Evolutionary conservation across 1,284 basidiomycete genomes (phyloP), one percentile per base, ranked within the genome.

Genomic region (Inonotus obliquus): DNA sequence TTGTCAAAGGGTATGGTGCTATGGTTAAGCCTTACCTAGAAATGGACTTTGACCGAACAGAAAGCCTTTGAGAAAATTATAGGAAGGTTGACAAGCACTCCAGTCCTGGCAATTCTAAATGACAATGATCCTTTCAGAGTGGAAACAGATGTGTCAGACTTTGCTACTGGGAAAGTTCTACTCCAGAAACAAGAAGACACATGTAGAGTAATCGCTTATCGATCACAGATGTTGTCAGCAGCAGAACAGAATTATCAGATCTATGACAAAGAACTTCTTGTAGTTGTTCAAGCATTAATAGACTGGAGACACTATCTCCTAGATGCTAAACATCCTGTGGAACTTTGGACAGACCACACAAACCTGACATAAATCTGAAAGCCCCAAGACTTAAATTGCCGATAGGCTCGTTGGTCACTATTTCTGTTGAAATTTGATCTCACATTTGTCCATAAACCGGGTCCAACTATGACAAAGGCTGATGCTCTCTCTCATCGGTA

Each of bases 201-300:
- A 6, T 47, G 45, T 14, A 47, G 19, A 19, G 7, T 47, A 2
- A 23, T 47, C 0, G 71, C 65, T 2, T 72, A 71, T 60, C 61
- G 64, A 38, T 74, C 71, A 5, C 57, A 68, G 4, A 65, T 65
- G 19, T 57, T 75, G 13, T 44, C 13, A 13, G 19, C 66, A 0
- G 67, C 73, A 1, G 69, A 76, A 61, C 57, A 64, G n/a, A n/a
- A n/a, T n/a, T n/a, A n/a, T n/a, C n/a, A n/a, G n/a, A n/a, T n/a
- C n/a, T n/a, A n/a, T n/a, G 1, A 79, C 63, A 73, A 75, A 45
- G 76, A 79, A 57, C 47, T 79, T 55, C n/a, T 75, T 1, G 73
- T 74, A 0, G 70, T 77, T 14, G n/a, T 60, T n/a, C 17, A 13
- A 4, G 52, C 35, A 10, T 25, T 60, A 1, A 54, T 37, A 1